These are phyloP conservation scores for Parietichytrium sp. DNA, from an alignment of 108 stramenopile species.

Conservation along the genomic window DNA sequence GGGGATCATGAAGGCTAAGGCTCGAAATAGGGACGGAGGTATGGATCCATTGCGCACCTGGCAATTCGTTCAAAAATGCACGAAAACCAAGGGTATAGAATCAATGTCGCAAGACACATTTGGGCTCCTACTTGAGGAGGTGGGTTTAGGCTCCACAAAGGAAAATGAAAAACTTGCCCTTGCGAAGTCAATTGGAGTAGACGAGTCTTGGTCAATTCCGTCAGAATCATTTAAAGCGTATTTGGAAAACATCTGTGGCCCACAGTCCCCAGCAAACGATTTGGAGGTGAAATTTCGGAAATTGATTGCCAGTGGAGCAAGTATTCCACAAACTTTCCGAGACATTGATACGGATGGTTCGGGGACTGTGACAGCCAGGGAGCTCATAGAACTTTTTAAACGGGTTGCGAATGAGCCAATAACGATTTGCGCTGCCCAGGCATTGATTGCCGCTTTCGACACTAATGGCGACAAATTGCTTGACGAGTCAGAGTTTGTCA, in stretches of 20 bases:
- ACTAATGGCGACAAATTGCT: not conserved
- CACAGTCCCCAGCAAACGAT: not conserved
- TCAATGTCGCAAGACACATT: not conserved
- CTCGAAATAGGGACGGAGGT: not conserved
- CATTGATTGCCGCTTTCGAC: not conserved
- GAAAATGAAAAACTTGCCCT: no score
- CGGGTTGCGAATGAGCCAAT: not conserved
- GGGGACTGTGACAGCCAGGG: constrained; percentile 1
- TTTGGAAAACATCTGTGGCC: not conserved
- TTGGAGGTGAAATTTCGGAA: not conserved
- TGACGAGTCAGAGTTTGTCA: constrained; percentile 18
- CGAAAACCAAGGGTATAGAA: not conserved
- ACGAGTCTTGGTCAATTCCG: no score
- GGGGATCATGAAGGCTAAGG: not conserved
- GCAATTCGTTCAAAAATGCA: not conserved
- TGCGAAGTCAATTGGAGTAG: no score
- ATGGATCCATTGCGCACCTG: not conserved
- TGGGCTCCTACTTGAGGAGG: no score
- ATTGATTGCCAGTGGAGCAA: not conserved
- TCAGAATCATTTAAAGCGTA: no score
- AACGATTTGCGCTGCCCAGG: not conserved
- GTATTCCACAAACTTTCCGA: not conserved
- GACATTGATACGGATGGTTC: constrained; percentile 14
- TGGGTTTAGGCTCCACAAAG: no score
- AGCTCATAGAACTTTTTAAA: not conserved